Percentiles rank a stretch among this genome's conserved stretches.
phyloP scores from a whole-genome alignment of 108 stramenopile species.

The Nannochloropsis granulata region DNA sequence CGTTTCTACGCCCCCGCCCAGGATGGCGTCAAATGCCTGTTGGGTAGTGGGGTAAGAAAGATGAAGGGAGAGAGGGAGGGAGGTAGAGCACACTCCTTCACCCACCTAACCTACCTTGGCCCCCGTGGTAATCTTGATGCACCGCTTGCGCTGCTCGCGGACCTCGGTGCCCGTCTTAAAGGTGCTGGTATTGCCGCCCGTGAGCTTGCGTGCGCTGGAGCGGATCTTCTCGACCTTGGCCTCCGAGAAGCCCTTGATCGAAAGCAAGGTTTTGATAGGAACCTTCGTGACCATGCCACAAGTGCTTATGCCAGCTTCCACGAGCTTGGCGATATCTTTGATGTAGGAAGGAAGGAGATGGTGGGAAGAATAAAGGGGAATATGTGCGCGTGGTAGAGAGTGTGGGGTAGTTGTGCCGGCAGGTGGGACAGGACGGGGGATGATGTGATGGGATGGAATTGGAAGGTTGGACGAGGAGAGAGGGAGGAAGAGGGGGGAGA shows the following conservation, averaged over 20 bases:
- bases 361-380: no score
- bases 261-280: slow-evolving; percentile 6
- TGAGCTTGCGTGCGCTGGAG: slow-evolving; percentile 32
- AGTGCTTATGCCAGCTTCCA: neutral
- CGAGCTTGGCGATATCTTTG: neutral
- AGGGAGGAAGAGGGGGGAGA: no score
- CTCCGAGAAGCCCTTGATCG: slow-evolving; percentile 41
- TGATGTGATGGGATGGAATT: no score
- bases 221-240: slow-evolving; percentile 41
- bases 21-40: slow-evolving; percentile 38
- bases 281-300: neutral
- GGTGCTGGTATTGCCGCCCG: neutral
- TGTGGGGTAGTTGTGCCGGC: no score
- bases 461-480: no score
- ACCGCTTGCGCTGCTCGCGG: slow-evolving; percentile 11
- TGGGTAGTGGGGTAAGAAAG: slow-evolving; percentile 41
- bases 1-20: slow-evolving; percentile 46
- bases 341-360: no score
- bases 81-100: neutral
- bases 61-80: no score
- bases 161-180: slow-evolving; percentile 15
- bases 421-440: no score
- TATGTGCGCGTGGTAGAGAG: no score
- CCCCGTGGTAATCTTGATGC: slow-evolving; percentile 13
- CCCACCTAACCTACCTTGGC: neutral